Conservation (phyloP, 805 yeast species). For the Nadsonia fulvescens region DNA sequence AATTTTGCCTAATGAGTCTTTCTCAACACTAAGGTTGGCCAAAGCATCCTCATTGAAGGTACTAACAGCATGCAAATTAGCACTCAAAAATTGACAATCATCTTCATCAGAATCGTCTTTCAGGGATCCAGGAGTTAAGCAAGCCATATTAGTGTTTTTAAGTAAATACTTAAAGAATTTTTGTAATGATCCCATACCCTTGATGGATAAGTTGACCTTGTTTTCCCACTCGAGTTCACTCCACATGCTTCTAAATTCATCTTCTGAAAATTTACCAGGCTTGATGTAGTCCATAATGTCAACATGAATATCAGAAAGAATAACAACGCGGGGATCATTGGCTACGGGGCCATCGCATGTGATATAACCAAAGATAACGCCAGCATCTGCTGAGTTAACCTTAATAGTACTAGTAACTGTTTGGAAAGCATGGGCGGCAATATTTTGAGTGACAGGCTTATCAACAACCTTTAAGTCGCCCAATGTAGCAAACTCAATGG, state of each 20-base stretch:
- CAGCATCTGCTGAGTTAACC: slow-evolving; percentile 95
- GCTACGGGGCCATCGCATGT: slow-evolving; percentile 93
- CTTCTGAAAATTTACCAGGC: slow-evolving; percentile 82
- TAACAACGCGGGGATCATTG: slow-evolving; percentile 73
- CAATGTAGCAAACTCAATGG: slow-evolving; percentile 87
- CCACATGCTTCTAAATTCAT: slow-evolving; percentile 94
- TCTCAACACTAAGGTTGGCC: slow-evolving; percentile 88
- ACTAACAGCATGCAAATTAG: slow-evolving; percentile 80
- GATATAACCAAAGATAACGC: slow-evolving; percentile 93
- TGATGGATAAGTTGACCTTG: slow-evolving; percentile 55
- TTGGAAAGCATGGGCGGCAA: slow-evolving; percentile 96
- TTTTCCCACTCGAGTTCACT: slow-evolving; percentile 99
- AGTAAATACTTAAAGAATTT: slow-evolving; percentile 62
- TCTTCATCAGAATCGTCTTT: slow-evolving; percentile 31
- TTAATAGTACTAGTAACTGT: slow-evolving; percentile 75
- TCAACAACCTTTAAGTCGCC: slow-evolving; percentile 94
- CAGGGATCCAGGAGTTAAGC: slow-evolving; percentile 84
- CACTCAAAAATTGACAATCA: slow-evolving; percentile 77
- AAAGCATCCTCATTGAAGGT: slow-evolving; percentile 96
- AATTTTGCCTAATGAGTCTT: slow-evolving; percentile 51
- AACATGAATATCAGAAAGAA: slow-evolving; percentile 83
- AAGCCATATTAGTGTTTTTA: slow-evolving; percentile 80
- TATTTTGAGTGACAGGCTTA: slow-evolving; percentile 71
- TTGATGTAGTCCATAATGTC: slow-evolving; percentile 95
- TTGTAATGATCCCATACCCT: slow-evolving; percentile 40